Conservation (phyloP, 768 basidiomycete species). For the Tricholomella constricta region DNA sequence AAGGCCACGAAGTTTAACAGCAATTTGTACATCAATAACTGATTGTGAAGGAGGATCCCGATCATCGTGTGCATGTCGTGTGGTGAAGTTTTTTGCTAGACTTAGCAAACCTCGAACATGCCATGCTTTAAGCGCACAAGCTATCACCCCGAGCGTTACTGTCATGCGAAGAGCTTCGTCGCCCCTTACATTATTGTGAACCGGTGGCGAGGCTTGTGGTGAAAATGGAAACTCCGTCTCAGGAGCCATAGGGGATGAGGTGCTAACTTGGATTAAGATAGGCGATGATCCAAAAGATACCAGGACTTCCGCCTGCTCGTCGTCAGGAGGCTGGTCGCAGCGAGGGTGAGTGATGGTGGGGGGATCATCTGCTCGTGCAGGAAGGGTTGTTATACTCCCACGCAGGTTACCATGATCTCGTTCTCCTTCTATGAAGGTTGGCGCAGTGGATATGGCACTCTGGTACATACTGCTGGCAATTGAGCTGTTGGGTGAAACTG, state of each 20-base stretch:
- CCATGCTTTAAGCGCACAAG: constrained; percentile 55
- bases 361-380: constrained; percentile 1
- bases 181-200: background rate
- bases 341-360: background rate
- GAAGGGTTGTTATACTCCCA: constrained; percentile 17
- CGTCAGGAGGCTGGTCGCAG: constrained; percentile 3
- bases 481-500: constrained; percentile 47
- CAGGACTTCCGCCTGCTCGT: constrained; percentile 44
- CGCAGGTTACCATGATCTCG: background rate
- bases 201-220: constrained; percentile 11
- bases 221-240: constrained; percentile 4
- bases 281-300: constrained; percentile 67
- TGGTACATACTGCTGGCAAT: constrained; percentile 74
- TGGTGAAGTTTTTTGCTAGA: constrained; percentile 35
- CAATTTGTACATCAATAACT: background rate
- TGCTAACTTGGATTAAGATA: constrained; percentile 55
- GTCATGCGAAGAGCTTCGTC: constrained; percentile 41
- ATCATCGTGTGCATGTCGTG: constrained; percentile 14
- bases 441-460: constrained; percentile 59
- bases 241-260: constrained; percentile 35
- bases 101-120: constrained; percentile 55
- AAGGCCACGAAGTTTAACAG: constrained; percentile 35
- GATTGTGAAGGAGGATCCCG: background rate
- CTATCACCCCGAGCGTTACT: constrained; percentile 51
- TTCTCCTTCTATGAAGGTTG: constrained; percentile 4